Percentiles rank a stretch among this genome's conserved stretches.
phyloP scores from a whole-genome alignment of 2,329 filamentous ascomycete genomes.

The Teratosphaeriaceae sp. region DNA sequence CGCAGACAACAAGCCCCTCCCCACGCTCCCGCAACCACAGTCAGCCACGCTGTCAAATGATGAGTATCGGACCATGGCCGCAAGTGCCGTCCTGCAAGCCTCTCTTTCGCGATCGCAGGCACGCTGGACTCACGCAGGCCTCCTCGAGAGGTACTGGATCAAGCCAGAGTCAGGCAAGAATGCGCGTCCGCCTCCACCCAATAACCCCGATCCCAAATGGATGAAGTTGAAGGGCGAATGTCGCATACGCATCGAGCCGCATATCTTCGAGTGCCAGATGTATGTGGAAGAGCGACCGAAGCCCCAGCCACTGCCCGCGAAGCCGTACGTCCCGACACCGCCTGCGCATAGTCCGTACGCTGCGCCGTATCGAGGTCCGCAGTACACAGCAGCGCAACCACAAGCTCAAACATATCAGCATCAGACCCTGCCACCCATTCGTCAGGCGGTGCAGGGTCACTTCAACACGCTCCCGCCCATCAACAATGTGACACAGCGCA shows the following conservation, averaged over 20 bases:
- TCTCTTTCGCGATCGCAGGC: slow-evolving; percentile 67
- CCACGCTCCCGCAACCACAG: slow-evolving; percentile 63
- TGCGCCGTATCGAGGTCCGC: slow-evolving; percentile 13
- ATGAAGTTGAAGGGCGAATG: slow-evolving; percentile 59
- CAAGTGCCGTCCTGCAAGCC: slow-evolving; percentile 69
- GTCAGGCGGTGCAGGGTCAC: slow-evolving; percentile 10
- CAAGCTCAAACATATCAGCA: slow-evolving; percentile 14
- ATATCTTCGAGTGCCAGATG: slow-evolving; percentile 70
- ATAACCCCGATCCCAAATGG: slow-evolving; percentile 29
- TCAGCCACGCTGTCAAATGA: slow-evolving; percentile 53
- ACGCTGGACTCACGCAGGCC: slow-evolving; percentile 60
- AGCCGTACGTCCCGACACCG: slow-evolving; percentile 5
- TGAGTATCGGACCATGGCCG: slow-evolving; percentile 67
- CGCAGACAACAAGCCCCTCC: slow-evolving; percentile 60
- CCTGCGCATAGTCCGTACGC: slow-evolving; percentile 14
- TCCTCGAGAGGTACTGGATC: slow-evolving; percentile 73
- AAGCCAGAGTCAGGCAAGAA: slow-evolving; percentile 66
- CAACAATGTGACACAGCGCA: slow-evolving; percentile 1
- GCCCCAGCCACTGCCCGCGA: slow-evolving; percentile 32
- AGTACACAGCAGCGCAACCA: slow-evolving; percentile 16
- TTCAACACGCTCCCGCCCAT: slow-evolving; percentile 8
- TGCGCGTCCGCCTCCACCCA: slow-evolving; percentile 43
- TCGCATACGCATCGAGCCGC: slow-evolving; percentile 70
- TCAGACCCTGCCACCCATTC: slow-evolving; percentile 14
- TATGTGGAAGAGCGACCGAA: slow-evolving; percentile 63